Percentiles rank a stretch among this genome's conserved stretches.
These are phyloP conservation scores for Pelomyxa schiedti DNA, from an alignment of 78 protist species.

Conservation along the genomic window DNA sequence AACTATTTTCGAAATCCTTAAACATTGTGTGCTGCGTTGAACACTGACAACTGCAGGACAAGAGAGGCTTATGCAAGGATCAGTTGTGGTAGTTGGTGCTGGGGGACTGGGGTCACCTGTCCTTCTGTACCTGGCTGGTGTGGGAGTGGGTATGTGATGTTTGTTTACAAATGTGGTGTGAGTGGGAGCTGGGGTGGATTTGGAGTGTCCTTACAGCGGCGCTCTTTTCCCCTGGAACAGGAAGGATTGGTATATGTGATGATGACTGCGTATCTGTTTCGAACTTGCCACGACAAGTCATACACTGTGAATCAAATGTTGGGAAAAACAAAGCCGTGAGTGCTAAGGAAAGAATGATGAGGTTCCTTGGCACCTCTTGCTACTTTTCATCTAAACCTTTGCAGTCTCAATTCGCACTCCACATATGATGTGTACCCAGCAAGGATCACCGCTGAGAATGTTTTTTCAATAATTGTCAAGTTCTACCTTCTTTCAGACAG, in stretches of 20 bases:
- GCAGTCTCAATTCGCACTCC: too few species aligned
- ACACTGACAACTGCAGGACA: too few species aligned
- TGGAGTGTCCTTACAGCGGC: neutral
- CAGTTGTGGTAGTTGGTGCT: conserved; percentile 67
- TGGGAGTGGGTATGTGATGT: conserved; percentile 55
- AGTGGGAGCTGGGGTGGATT: neutral
- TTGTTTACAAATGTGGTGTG: too few species aligned
- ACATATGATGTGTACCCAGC: neutral
- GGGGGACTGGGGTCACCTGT: conserved; percentile 80
- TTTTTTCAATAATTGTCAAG: conserved; percentile 21
- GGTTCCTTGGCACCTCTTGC: too few species aligned
- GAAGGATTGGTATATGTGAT: conserved; percentile 55
- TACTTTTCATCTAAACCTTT: too few species aligned
- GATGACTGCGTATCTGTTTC: conserved; percentile 55
- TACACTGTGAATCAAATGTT: conserved; percentile 13
- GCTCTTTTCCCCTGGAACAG: neutral
- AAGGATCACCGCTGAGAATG: conserved; percentile 24
- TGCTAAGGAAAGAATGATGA: too few species aligned
- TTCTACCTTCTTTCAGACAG: too few species aligned
- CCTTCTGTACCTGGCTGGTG: conserved; percentile 64
- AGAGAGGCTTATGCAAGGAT: neutral
- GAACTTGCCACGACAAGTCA: conserved; percentile 72
- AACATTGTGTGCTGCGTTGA: too few species aligned
- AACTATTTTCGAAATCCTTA: too few species aligned
- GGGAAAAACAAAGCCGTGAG: conserved; percentile 17